Percentiles rank a stretch among this genome's conserved stretches.
Evolutionary conservation across 2,329 filamentous ascomycete genomes (phyloP).

Genomic region (Stagonosporopsis rhizophila): DNA sequence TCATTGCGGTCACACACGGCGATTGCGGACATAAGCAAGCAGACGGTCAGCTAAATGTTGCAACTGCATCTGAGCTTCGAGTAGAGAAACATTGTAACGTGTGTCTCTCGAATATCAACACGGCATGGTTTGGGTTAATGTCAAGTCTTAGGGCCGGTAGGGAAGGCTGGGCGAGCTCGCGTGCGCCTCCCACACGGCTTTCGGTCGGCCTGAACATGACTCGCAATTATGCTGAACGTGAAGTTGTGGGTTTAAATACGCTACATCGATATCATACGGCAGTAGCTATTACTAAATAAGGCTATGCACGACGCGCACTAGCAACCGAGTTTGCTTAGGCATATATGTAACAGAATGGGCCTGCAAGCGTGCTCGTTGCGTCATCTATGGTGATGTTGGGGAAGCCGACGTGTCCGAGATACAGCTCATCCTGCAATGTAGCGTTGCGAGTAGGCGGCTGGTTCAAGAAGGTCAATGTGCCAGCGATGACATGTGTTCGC

Average conservation of each 20-base stretch:
- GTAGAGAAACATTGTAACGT: not conserved
- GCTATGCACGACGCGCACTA: no score
- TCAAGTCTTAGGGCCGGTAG: not conserved
- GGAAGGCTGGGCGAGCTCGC: not conserved
- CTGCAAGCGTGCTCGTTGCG: slow-evolving; percentile 51
- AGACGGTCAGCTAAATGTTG: not conserved
- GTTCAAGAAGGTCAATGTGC: slow-evolving; percentile 53
- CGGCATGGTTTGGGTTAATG: not conserved
- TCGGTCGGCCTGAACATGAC: not conserved
- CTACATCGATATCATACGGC: no score
- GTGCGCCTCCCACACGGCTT: not conserved
- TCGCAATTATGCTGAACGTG: no score
- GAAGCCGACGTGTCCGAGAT: slow-evolving; percentile 13
- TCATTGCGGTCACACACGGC: slow-evolving; percentile 13
- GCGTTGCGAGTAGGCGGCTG: slow-evolving; percentile 21
- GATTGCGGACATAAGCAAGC: not conserved
- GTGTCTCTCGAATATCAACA: not conserved
- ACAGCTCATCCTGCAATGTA: slow-evolving; percentile 16
- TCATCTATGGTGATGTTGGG: slow-evolving; percentile 44
- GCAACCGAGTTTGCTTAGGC: slow-evolving; percentile 9
- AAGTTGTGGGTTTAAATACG: no score
- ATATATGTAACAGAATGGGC: slow-evolving; percentile 56
- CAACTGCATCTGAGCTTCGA: not conserved
- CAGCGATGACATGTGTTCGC: slow-evolving; percentile 49
- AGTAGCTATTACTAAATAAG: no score